phyloP scores from a whole-genome alignment of 768 basidiomycete genomes.

The Zangia roseola region DNA sequence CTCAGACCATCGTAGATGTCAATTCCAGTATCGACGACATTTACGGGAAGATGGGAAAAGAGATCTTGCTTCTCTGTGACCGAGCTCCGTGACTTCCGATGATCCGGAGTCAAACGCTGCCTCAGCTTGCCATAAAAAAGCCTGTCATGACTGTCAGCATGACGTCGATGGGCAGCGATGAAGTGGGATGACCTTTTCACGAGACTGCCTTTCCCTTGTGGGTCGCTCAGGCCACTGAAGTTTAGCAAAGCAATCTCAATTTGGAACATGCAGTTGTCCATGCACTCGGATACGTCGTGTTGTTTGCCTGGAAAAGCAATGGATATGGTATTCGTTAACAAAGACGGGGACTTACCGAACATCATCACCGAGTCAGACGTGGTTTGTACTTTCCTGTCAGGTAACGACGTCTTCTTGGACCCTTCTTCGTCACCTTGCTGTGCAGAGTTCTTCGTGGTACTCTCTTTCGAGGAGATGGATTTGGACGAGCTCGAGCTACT shows the following conservation, averaged over 20 bases:
- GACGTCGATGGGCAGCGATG: neutral
- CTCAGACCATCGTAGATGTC: conserved; percentile 95
- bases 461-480: conserved; percentile 28
- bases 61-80: conserved; percentile 86
- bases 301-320: conserved; percentile 66
- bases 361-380: conserved; percentile 81
- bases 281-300: conserved; percentile 97
- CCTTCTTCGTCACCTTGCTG: conserved; percentile 22
- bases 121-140: conserved; percentile 89
- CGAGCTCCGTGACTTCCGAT: conserved; percentile 46
- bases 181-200: conserved; percentile 64
- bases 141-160: conserved; percentile 35
- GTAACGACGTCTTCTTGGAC: conserved; percentile 53
- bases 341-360: conserved; percentile 60
- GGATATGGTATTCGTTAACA: neutral
- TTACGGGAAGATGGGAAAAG: conserved; percentile 92
- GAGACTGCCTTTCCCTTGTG: conserved; percentile 67
- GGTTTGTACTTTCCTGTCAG: conserved; percentile 50
- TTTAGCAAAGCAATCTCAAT: conserved; percentile 89
- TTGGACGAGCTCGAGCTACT: conserved; percentile 31
- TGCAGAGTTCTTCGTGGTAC: conserved; percentile 26
- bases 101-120: conserved; percentile 49
- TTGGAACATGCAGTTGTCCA: conserved; percentile 99
- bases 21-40: conserved; percentile 83
- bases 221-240: conserved; percentile 46